Percentiles rank a stretch among this genome's conserved stretches.
Evolutionary conservation across 2,329 filamentous ascomycete species (phyloP).

Genomic region (Mollisia scopiformis): DNA sequence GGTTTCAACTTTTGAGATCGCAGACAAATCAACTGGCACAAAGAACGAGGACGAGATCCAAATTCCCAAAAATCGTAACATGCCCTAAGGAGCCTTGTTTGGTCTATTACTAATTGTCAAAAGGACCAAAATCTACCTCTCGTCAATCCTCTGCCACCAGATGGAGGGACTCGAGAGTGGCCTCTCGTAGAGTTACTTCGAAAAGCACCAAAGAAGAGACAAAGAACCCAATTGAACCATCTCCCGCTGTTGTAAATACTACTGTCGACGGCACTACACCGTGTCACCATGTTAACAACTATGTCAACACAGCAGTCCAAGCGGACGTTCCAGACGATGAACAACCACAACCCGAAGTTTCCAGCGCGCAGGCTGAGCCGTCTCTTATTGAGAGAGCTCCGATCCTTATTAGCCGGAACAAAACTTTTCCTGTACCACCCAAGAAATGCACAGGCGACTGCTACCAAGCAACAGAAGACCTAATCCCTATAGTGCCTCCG

Average conservation of each 20-base stretch:
- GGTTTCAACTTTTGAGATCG: constrained; percentile 7
- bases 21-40: not conserved
- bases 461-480: not conserved
- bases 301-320: constrained; percentile 11
- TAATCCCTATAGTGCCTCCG: not conserved
- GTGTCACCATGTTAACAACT: not conserved
- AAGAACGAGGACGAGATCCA: not conserved
- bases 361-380: not conserved
- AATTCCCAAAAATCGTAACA: not conserved
- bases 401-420: constrained; percentile 1
- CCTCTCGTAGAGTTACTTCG: not conserved
- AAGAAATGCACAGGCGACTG: constrained; percentile 12
- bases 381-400: constrained; percentile 4
- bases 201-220: not conserved
- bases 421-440: constrained; percentile 12
- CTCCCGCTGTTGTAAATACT: no score
- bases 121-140: not conserved
- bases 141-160: not conserved
- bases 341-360: not conserved
- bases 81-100: not conserved
- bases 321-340: not conserved
- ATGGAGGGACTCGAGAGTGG: not conserved
- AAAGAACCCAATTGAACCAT: not conserved
- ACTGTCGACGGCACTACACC: not conserved
- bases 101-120: not conserved